phyloP scores from a whole-genome alignment of 2,329 filamentous ascomycete species.

The Botrytis fragariae region DNA sequence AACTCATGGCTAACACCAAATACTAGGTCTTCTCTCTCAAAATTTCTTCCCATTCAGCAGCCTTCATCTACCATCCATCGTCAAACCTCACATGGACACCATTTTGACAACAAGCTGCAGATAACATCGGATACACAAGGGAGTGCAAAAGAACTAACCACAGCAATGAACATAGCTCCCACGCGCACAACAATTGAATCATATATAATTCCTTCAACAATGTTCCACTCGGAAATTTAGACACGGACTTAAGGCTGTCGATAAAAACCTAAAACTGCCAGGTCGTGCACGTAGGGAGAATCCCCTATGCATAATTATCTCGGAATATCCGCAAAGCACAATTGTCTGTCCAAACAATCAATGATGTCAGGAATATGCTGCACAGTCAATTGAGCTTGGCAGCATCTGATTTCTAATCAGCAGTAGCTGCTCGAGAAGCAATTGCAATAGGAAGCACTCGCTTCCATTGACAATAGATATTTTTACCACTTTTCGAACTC shows the following conservation, averaged over 20 bases:
- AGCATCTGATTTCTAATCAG: neutral
- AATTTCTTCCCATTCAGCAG: neutral
- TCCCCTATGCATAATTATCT: neutral
- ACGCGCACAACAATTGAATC: neutral
- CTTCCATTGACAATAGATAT: neutral
- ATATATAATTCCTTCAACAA: neutral
- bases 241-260: neutral
- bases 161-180: neutral
- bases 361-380: neutral
- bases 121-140: neutral
- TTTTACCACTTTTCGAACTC: neutral
- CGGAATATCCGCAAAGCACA: neutral
- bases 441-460: neutral
- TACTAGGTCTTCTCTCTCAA: neutral
- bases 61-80: neutral
- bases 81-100: neutral
- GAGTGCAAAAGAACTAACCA: neutral
- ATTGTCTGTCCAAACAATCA: neutral
- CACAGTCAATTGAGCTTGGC: neutral
- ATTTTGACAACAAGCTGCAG: neutral
- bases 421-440: neutral
- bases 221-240: neutral
- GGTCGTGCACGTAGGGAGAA: neutral
- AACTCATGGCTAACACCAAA: neutral
- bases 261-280: neutral